These are phyloP conservation scores for Spathaspora passalidarum DNA, from an alignment of 805 yeast species.

Conservation along the genomic window DNA sequence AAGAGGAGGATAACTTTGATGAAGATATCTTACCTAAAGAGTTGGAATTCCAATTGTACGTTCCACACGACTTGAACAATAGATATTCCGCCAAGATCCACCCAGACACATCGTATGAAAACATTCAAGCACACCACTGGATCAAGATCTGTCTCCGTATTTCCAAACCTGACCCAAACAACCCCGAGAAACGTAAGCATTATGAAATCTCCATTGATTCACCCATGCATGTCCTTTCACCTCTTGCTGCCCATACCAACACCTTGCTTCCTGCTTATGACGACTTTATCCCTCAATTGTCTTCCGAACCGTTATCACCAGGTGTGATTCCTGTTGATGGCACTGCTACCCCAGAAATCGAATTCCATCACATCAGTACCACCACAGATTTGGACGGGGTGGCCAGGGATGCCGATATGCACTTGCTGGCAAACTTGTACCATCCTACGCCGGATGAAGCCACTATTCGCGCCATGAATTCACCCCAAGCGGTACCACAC, in stretches of 20 bases:
- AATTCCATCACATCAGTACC: conserved; percentile 28
- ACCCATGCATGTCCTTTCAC: conserved; percentile 80
- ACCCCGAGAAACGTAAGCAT: conserved; percentile 69
- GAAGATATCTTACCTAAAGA: conserved; percentile 70
- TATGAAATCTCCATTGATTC: conserved; percentile 94
- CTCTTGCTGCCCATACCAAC: conserved; percentile 76
- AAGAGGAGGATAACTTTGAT: conserved; percentile 23
- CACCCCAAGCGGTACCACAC: conserved; percentile 65
- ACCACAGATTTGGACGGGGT: conserved; percentile 28
- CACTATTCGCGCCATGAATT: conserved; percentile 37
- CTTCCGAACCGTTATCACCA: conserved; percentile 45
- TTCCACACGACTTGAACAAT: conserved; percentile 66
- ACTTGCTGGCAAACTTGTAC: conserved; percentile 47
- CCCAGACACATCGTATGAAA: conserved; percentile 80
- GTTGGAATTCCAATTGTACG: conserved; percentile 79
- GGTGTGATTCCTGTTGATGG: conserved; percentile 47
- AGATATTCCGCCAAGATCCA: conserved; percentile 52
- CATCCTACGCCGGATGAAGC: conserved; percentile 47
- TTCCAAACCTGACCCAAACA: conserved; percentile 59
- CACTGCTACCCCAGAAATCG: conserved; percentile 4
- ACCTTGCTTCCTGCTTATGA: conserved; percentile 75
- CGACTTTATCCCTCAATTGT: conserved; percentile 11
- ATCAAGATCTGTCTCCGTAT: conserved; percentile 82
- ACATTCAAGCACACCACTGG: conserved; percentile 93
- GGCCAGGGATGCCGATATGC: conserved; percentile 38